Percentiles rank a stretch among this genome's conserved stretches.
Conservation (phyloP, 2,329 filamentous ascomycete species). For the Stylonectria norvegica region DNA sequence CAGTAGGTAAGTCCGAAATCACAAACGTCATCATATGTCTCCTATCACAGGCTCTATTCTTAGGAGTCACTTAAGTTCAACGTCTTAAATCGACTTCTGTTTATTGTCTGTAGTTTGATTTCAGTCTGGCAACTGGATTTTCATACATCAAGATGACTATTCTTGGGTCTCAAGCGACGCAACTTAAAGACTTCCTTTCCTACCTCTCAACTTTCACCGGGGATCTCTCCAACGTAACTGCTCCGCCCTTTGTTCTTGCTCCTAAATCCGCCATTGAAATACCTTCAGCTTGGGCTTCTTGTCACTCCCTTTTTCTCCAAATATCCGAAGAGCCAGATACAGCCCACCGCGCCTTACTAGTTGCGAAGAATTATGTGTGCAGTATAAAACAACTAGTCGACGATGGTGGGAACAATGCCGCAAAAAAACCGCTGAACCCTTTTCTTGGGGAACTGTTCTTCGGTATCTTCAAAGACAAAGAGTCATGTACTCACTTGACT, state of each 20-base stretch:
- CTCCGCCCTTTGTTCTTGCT: slow-evolving; percentile 5
- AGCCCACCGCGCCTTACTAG: slow-evolving; percentile 2
- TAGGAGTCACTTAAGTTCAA: too few species aligned
- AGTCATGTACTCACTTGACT: not conserved
- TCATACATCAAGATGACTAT: not conserved
- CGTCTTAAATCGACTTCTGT: too few species aligned
- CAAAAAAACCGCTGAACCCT: slow-evolving; percentile 6
- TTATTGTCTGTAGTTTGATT: too few species aligned
- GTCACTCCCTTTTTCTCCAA: slow-evolving; percentile 2
- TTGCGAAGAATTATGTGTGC: slow-evolving; percentile 6
- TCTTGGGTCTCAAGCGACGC: not conserved
- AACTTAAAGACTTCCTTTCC: slow-evolving; percentile 4
- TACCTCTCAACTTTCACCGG: slow-evolving; percentile 2
- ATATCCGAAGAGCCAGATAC: slow-evolving; percentile 1
- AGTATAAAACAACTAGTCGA: slow-evolving; percentile 5
- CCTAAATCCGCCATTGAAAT: slow-evolving; percentile 8
- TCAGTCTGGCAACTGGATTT: too few species aligned
- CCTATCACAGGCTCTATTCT: too few species aligned
- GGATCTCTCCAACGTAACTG: slow-evolving; percentile 2
- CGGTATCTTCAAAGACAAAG: not conserved
- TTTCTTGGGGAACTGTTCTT: slow-evolving; percentile 6
- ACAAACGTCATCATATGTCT: too few species aligned
- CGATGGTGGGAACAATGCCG: not conserved
- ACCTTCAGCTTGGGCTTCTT: slow-evolving; percentile 1
- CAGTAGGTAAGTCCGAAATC: too few species aligned